A percentile compares a stretch with the other conserved stretches of the same genome.
Evolutionary conservation across 768 basidiomycete genomes (phyloP).

Genomic region (Lactarius pseudohatsudake): DNA sequence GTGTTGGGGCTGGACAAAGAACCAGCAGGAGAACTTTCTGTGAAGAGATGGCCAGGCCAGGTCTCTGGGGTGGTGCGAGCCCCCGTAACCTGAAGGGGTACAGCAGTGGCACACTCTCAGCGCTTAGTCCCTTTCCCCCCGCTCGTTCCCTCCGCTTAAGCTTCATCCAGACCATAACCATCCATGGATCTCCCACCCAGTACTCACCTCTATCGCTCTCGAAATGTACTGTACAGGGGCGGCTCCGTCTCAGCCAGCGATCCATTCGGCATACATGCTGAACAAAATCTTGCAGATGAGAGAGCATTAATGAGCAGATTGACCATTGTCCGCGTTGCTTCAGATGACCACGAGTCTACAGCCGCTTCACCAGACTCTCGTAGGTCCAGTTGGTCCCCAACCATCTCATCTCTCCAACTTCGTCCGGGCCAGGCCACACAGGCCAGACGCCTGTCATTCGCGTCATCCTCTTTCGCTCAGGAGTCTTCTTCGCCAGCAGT

Average conservation of each 20-base stretch:
- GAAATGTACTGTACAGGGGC: constrained; percentile 11
- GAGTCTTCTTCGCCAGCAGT: constrained; percentile 5
- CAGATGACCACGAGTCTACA: constrained; percentile 14
- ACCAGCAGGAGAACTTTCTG: constrained; percentile 21
- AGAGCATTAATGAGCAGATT: constrained; percentile 27
- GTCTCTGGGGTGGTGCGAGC: neutral
- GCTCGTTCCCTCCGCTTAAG: neutral
- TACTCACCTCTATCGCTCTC: constrained; percentile 8
- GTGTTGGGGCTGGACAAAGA: constrained; percentile 10
- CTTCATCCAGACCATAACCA: neutral
- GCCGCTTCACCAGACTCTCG: constrained; percentile 15
- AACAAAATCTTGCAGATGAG: constrained; percentile 21
- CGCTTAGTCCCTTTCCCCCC: neutral
- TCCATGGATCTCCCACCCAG: constrained; percentile 11
- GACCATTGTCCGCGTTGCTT: constrained; percentile 25
- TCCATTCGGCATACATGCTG: constrained; percentile 25
- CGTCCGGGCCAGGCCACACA: constrained; percentile 2
- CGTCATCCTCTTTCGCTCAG: constrained; percentile 26
- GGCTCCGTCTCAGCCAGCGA: constrained; percentile 28
- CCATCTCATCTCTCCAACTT: constrained; percentile 5
- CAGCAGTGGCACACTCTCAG: neutral
- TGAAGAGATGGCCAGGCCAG: constrained; percentile 16
- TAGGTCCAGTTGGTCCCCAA: constrained; percentile 10
- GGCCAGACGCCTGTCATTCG: constrained; percentile 27
- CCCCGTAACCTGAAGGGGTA: neutral